Percentiles rank a stretch among this genome's conserved stretches.
phyloP scores from a whole-genome alignment of 208 protist species.

The Wallacemonas collosoma region DNA sequence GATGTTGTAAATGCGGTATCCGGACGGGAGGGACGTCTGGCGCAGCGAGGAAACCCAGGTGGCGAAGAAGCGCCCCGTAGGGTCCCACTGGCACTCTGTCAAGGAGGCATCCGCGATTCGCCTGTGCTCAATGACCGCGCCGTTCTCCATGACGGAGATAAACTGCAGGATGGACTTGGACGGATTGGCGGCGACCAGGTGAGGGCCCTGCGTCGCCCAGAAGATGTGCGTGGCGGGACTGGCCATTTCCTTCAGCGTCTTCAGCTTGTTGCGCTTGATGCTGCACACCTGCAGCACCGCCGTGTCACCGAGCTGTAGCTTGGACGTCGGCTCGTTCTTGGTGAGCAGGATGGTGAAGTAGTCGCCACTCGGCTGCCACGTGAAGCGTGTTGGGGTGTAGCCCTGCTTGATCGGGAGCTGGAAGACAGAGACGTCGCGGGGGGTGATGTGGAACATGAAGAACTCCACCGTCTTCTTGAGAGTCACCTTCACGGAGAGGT shows the following conservation, averaged over 20 bases:
- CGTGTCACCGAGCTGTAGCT: slow-evolving; percentile 43
- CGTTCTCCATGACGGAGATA: slow-evolving; percentile 73
- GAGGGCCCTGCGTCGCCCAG: slow-evolving; percentile 78
- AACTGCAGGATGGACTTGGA: slow-evolving; percentile 88
- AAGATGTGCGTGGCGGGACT: slow-evolving; percentile 76
- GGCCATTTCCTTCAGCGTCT: slow-evolving; percentile 61
- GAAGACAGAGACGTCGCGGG: slow-evolving; percentile 56
- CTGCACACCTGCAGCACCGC: slow-evolving; percentile 75
- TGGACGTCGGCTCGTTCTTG: slow-evolving; percentile 36
- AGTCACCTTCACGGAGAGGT: slow-evolving; percentile 80
- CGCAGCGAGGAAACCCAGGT: slow-evolving; percentile 79
- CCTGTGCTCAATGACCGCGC: slow-evolving; percentile 62
- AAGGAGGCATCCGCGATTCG: slow-evolving; percentile 51
- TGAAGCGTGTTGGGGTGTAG: slow-evolving; percentile 76
- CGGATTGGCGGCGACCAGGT: slow-evolving; percentile 75
- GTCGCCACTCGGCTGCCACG: slow-evolving; percentile 83
- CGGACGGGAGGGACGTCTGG: slow-evolving; percentile 45
- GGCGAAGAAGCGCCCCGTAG: slow-evolving; percentile 88
- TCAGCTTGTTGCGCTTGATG: slow-evolving; percentile 77
- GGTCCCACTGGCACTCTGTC: slow-evolving; percentile 90
- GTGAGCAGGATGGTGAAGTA: slow-evolving; percentile 83
- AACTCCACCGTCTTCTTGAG: slow-evolving; percentile 73
- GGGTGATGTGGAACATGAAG: slow-evolving; percentile 73
- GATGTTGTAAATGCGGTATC: slow-evolving; percentile 88
- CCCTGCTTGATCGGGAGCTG: slow-evolving; percentile 73